Conservation (phyloP, 805 yeast genomes). For the Komagataella phaffii region DNA sequence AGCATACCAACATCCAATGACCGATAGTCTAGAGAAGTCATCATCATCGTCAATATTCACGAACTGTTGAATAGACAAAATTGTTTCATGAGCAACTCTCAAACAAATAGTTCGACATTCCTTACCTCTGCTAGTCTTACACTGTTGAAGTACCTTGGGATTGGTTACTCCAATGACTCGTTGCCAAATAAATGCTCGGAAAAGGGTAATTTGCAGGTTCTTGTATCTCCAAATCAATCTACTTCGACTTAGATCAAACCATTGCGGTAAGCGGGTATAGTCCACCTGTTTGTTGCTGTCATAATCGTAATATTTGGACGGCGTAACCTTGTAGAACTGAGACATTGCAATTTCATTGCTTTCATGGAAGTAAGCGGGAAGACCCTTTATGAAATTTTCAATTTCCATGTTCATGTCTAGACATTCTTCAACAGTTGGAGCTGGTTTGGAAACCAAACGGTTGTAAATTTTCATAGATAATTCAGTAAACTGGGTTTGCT, state of each 20-base stretch:
- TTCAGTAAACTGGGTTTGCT: conserved; percentile 36
- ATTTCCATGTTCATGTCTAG: conserved; percentile 31
- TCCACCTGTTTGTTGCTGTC: conserved; percentile 3
- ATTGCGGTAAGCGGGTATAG: conserved; percentile 22
- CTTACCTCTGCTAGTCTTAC: conserved; percentile 27
- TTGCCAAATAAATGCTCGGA: conserved; percentile 46
- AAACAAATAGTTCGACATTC: conserved; percentile 37
- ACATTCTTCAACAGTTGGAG: conserved; percentile 35
- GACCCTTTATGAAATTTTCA: conserved; percentile 20
- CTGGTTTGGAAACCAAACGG: conserved; percentile 29
- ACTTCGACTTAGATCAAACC: conserved; percentile 41
- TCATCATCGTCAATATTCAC: conserved; percentile 4
- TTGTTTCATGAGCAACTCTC: conserved; percentile 37
- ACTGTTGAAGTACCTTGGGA: conserved; percentile 16
- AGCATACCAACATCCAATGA: conserved; percentile 48
- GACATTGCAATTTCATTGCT: conserved; percentile 18
- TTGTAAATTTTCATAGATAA: conserved; percentile 35
- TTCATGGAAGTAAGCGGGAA: conserved; percentile 30
- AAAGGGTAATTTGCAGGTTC: conserved; percentile 38
- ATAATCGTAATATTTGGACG: conserved; percentile 2
- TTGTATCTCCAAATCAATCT: conserved; percentile 46
- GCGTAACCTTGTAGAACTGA: conserved; percentile 11
- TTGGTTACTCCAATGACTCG: conserved; percentile 26
- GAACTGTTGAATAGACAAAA: conserved; percentile 31
- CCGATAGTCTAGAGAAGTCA: conserved; percentile 19